A percentile compares a stretch with the other conserved stretches of the same genome.
Conservation (phyloP, 1,284 basidiomycete species). For the Xerocomus amazonicus region DNA sequence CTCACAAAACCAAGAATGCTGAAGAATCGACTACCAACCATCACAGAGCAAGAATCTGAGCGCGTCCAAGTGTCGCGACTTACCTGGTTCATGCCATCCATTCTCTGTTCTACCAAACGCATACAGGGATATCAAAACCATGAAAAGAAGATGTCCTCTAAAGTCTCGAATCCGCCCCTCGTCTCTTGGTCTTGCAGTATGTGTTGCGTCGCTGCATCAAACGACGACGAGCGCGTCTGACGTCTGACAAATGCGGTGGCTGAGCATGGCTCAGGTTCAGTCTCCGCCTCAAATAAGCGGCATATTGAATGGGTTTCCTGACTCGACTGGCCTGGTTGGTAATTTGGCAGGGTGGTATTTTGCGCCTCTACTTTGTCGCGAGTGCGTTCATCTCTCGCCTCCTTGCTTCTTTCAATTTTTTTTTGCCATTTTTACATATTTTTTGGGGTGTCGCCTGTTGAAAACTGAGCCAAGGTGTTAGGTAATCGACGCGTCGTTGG, state of each 20-base stretch:
- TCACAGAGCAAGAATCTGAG: background rate
- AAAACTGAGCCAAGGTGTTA: conserved; percentile 22
- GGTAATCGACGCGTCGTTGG: conserved; percentile 33
- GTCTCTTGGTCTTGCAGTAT: background rate
- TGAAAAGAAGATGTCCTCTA: background rate
- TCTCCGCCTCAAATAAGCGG: conserved; percentile 20
- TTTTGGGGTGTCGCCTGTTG: conserved; percentile 22
- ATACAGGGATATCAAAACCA: background rate
- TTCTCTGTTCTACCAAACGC: background rate
- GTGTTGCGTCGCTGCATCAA: conserved; percentile 1
- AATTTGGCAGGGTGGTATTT: conserved; percentile 8
- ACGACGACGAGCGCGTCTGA: conserved; percentile 10
- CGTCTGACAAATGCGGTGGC: conserved; percentile 6
- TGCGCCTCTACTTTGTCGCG: background rate
- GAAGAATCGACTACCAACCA: background rate
- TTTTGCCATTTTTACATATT: conserved; percentile 1
- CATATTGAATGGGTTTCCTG: background rate
- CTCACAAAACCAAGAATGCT: background rate
- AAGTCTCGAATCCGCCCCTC: background rate
- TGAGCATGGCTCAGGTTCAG: background rate
- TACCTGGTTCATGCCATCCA: background rate
- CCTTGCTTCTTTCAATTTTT: background rate
- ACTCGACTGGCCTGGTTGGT: conserved; percentile 12
- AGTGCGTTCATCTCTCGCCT: background rate
- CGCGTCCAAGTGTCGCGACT: background rate